Conservation (phyloP, 2,329 filamentous ascomycete species). For the Leptodontidium sp. region DNA sequence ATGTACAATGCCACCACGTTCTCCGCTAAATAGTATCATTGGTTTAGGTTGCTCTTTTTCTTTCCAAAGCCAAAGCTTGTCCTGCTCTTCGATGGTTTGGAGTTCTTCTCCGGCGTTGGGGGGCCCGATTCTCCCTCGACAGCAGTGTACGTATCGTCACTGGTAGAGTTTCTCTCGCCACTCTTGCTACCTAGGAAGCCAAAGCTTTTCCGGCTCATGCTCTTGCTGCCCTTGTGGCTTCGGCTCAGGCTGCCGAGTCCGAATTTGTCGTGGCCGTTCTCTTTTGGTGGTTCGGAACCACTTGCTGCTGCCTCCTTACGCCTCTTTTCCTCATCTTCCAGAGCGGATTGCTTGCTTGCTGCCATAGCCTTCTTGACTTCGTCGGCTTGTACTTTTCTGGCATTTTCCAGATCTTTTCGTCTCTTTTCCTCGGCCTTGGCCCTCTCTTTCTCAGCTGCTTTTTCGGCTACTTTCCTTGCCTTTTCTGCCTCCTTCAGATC, state of each 20-base stretch:
- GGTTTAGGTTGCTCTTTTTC: slow-evolving; percentile 71
- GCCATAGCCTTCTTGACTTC: slow-evolving; percentile 67
- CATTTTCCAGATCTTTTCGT: slow-evolving; percentile 41
- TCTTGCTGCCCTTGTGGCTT: slow-evolving; percentile 77
- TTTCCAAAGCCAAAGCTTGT: slow-evolving; percentile 71
- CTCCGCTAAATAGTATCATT: slow-evolving; percentile 35
- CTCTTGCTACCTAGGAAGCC: slow-evolving; percentile 68
- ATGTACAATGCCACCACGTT: slow-evolving; percentile 9
- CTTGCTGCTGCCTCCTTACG: slow-evolving; percentile 55
- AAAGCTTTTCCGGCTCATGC: slow-evolving; percentile 78
- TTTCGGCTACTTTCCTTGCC: slow-evolving; percentile 46
- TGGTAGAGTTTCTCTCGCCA: slow-evolving; percentile 26
- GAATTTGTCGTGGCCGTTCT: slow-evolving; percentile 47
- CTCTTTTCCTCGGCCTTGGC: slow-evolving; percentile 56
- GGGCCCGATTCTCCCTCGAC: slow-evolving; percentile 41
- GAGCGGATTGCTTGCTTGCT: slow-evolving; percentile 61
- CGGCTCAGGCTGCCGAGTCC: slow-evolving; percentile 49
- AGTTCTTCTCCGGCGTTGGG: slow-evolving; percentile 52
- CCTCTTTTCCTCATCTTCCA: slow-evolving; percentile 63
- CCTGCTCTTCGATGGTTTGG: slow-evolving; percentile 64
- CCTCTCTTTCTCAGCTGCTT: slow-evolving; percentile 54
- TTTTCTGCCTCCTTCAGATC: slow-evolving; percentile 64
- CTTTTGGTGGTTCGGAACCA: slow-evolving; percentile 27
- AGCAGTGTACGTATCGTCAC: slow-evolving; percentile 35
- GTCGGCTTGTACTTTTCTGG: slow-evolving; percentile 57